A percentile compares a stretch with the other conserved stretches of the same genome.
These are phyloP conservation scores for Colletotrichum horii DNA, from an alignment of 2,329 filamentous ascomycete species.

Conservation along the genomic window DNA sequence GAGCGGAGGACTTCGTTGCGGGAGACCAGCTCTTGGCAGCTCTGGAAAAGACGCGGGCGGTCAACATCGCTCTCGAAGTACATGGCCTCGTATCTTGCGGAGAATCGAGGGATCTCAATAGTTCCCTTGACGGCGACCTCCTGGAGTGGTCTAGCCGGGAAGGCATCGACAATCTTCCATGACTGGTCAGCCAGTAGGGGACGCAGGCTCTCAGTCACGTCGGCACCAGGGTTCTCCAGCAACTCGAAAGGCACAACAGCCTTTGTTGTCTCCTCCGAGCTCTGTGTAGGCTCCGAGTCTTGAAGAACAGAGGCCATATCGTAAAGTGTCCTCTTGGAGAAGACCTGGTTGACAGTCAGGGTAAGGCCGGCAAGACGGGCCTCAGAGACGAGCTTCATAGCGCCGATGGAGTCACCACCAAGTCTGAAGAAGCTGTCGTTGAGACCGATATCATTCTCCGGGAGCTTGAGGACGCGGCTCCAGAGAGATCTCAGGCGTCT, in stretches of 20 bases:
- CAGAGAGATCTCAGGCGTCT: conserved; percentile 51
- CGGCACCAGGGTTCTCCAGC: conserved; percentile 50
- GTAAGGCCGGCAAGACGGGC: conserved; percentile 51
- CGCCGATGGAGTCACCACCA: conserved; percentile 64
- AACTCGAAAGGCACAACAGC: conserved; percentile 55
- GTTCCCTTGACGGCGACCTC: conserved; percentile 64
- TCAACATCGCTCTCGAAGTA: conserved; percentile 61
- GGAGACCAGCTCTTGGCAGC: conserved; percentile 61
- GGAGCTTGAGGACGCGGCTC: conserved; percentile 49
- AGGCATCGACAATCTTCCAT: conserved; percentile 59
- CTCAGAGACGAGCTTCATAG: conserved; percentile 66
- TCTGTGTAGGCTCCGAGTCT: conserved; percentile 32
- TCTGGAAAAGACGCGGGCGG: conserved; percentile 48
- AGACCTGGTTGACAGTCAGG: conserved; percentile 61
- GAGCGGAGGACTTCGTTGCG: conserved; percentile 70
- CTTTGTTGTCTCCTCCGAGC: conserved; percentile 5
- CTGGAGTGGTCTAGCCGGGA: conserved; percentile 65
- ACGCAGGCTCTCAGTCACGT: conserved; percentile 42
- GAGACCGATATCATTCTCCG: conserved; percentile 52
- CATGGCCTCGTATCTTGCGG: conserved; percentile 68
- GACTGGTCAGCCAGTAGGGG: conserved; percentile 55
- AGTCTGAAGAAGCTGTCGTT: conserved; percentile 66
- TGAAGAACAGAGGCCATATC: conserved; percentile 59
- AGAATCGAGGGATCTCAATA: conserved; percentile 62
- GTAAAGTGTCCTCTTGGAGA: conserved; percentile 50